phyloP scores from a whole-genome alignment of 805 yeast genomes.

The Candida bentonensis region DNA sequence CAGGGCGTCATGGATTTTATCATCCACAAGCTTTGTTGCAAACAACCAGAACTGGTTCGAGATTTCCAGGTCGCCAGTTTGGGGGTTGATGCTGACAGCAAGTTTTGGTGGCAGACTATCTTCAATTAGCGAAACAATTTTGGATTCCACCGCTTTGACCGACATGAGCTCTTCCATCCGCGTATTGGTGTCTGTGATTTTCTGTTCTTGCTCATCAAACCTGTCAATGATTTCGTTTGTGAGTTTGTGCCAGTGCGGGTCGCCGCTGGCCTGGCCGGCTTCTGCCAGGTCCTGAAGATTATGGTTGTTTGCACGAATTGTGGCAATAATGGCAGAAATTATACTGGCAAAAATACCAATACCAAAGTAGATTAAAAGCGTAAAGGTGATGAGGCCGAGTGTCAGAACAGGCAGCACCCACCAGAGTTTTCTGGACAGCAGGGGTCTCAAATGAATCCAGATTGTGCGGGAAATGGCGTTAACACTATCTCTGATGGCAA shows the following conservation, averaged over 20 bases:
- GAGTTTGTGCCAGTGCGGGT: background rate
- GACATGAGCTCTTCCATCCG: constrained; percentile 1
- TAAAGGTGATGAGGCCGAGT: background rate
- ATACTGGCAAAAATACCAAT: background rate
- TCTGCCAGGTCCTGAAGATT: background rate
- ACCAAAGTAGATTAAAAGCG: background rate
- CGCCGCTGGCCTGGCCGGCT: background rate
- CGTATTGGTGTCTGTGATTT: background rate
- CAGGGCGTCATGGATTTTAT: background rate
- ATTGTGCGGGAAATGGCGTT: background rate
- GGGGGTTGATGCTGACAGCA: background rate
- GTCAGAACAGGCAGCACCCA: background rate
- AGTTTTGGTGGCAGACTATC: background rate
- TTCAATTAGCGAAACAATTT: background rate
- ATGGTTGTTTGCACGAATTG: background rate
- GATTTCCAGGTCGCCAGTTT: background rate
- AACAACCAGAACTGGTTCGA: background rate
- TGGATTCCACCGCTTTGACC: background rate
- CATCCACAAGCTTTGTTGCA: background rate
- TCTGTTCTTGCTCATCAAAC: background rate
- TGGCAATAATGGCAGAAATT: background rate
- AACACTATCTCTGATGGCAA: background rate
- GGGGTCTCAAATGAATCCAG: background rate
- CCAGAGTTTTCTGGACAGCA: background rate
- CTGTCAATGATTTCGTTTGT: background rate